Percentiles rank a stretch among this genome's conserved stretches.
phyloP scores from a whole-genome alignment of 176 grass and related monocot genomes.

The Oryza coarctata region DNA sequence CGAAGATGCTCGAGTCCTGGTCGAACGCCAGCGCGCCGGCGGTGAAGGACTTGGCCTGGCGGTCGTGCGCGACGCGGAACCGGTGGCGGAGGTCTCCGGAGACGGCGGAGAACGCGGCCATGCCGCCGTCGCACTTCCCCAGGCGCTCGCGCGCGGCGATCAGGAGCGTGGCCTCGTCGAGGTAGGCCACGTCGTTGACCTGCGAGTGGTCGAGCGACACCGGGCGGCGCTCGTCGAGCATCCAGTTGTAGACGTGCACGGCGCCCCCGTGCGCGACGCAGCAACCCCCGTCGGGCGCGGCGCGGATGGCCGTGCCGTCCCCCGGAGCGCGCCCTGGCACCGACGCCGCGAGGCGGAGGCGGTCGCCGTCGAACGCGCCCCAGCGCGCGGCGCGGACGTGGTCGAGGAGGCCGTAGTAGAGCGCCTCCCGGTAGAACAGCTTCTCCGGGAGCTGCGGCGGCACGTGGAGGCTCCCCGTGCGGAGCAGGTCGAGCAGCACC shows the following conservation, averaged over 20 bases:
- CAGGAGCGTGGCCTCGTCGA: slow-evolving; percentile 62
- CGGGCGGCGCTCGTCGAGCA: slow-evolving; percentile 76
- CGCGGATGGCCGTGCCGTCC: slow-evolving; percentile 88
- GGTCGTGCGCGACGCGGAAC: slow-evolving; percentile 56
- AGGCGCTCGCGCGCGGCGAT: slow-evolving; percentile 69
- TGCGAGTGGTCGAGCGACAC: slow-evolving; percentile 73
- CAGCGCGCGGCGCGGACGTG: slow-evolving; percentile 74
- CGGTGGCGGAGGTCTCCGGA: slow-evolving; percentile 73
- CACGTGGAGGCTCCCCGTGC: slow-evolving; percentile 77
- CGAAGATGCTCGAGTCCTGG: slow-evolving; percentile 52
- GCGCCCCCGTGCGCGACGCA: slow-evolving; percentile 91
- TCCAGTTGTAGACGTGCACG: slow-evolving; percentile 93
- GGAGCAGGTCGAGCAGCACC: slow-evolving; percentile 83
- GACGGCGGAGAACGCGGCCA: slow-evolving; percentile 75
- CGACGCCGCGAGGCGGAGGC: slow-evolving; percentile 48
- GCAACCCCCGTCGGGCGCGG: slow-evolving; percentile 79
- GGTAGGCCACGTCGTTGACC: slow-evolving; percentile 90
- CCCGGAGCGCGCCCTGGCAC: slow-evolving; percentile 69
- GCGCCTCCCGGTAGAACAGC: slow-evolving; percentile 84
- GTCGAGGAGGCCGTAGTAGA: slow-evolving; percentile 83
- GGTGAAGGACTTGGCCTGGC: slow-evolving; percentile 70
- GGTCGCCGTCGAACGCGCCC: slow-evolving; percentile 81
- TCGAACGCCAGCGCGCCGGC: slow-evolving; percentile 75
- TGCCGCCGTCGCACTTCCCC: slow-evolving; percentile 64
- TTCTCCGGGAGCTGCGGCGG: slow-evolving; percentile 69